A percentile compares a stretch with the other conserved stretches of the same genome.
phyloP scores from a whole-genome alignment of 345 rosid genomes.

The Anastatica hierochuntica region DNA sequence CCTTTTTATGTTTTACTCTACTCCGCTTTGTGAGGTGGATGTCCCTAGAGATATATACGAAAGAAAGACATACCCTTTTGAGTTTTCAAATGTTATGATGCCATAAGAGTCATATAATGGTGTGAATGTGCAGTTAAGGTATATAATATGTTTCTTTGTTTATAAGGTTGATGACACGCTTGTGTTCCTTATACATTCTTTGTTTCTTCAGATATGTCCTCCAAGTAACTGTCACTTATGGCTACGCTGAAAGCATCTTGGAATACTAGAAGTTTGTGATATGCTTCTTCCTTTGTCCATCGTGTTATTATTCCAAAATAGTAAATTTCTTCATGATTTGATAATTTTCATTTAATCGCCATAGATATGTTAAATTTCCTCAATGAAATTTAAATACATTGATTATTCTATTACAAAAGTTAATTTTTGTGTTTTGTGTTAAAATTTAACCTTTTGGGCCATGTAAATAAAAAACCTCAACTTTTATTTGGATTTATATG shows the following conservation, averaged over 20 bases:
- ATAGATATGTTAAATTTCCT: too few relatives aligned
- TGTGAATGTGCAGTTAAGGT: conserved; percentile 93
- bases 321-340: too few relatives aligned
- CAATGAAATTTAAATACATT: too few relatives aligned
- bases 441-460: too few relatives aligned
- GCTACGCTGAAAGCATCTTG: conserved; percentile 80
- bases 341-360: too few relatives aligned
- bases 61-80: conserved; percentile 80
- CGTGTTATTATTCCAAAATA: background rate
- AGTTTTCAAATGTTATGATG: conserved; percentile 95
- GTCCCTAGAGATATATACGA: conserved; percentile 92
- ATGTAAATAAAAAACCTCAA: too few relatives aligned
- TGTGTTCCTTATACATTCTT: background rate
- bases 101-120: conserved; percentile 93
- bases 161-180: background rate
- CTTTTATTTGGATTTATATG: too few relatives aligned
- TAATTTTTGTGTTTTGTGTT: too few relatives aligned
- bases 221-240: conserved; percentile 81
- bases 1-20: background rate
- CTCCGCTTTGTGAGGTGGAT: conserved; percentile 87
- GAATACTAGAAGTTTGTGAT: conserved; percentile 91
- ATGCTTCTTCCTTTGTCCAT: conserved; percentile 13
- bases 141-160: too few relatives aligned
- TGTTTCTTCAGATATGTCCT: conserved; percentile 64
- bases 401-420: too few relatives aligned